These are phyloP conservation scores for Durusdinium trenchii DNA, from an alignment of 73 alveolate genomes.

Conservation along the genomic window DNA sequence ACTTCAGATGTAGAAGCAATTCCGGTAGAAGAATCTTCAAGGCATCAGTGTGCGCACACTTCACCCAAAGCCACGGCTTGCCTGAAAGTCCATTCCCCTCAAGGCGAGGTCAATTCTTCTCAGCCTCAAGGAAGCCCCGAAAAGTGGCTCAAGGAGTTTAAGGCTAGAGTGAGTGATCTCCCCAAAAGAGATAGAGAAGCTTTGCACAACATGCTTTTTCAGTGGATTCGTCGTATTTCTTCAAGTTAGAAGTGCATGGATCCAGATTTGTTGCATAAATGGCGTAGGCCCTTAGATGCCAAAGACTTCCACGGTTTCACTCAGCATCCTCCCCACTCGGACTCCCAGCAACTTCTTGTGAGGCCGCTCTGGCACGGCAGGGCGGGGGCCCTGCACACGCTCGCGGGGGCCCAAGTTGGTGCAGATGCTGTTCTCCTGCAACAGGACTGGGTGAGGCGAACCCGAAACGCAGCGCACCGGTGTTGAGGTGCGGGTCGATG, in stretches of 20 bases:
- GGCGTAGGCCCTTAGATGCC: not conserved
- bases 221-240: not conserved
- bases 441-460: no score
- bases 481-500: no score
- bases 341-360: constrained; percentile 65
- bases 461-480: no score
- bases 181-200: not conserved
- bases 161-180: not conserved
- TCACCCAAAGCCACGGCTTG: no score
- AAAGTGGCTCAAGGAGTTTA: no score
- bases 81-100: constrained; percentile 82
- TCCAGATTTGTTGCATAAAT: not conserved
- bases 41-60: no score
- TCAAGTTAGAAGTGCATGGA: not conserved
- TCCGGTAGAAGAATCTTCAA: no score
- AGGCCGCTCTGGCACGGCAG: constrained; percentile 70
- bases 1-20: no score
- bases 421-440: constrained; percentile 56
- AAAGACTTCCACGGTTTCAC: not conserved
- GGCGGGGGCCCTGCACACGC: constrained; percentile 30
- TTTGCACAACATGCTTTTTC: not conserved
- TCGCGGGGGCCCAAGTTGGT: not conserved
- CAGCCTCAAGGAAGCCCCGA: constrained; percentile 5
- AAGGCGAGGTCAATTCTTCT: constrained; percentile 63
- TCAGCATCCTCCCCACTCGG: not conserved